phyloP scores from a whole-genome alignment of 2,329 filamentous ascomycete species.

The Paracorniculantispora psalliotae region DNA sequence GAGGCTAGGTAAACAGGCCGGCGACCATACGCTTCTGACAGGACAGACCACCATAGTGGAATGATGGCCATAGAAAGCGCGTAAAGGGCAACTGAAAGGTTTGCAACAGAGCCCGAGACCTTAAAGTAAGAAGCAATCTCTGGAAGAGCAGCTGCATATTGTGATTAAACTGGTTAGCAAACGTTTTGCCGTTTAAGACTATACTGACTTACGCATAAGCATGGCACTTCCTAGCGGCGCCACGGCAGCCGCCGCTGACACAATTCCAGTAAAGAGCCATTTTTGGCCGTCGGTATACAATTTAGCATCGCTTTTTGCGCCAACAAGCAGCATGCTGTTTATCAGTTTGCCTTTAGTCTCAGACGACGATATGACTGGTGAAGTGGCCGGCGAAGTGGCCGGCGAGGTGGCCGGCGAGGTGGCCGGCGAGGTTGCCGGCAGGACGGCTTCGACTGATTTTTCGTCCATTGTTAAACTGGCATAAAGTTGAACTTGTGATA shows the following conservation, averaged over 20 bases:
- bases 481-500: neutral
- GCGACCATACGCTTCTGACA: conserved; percentile 68
- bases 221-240: neutral
- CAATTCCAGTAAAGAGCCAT: neutral
- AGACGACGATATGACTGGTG: no score
- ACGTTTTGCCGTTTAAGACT: neutral
- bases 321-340: neutral
- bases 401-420: neutral
- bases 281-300: neutral
- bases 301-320: neutral
- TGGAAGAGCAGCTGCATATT: conserved; percentile 56
- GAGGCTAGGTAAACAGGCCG: conserved; percentile 74
- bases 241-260: neutral
- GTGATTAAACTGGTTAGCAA: conserved; percentile 9
- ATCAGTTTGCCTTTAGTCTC: neutral
- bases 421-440: neutral
- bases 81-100: conserved; percentile 72
- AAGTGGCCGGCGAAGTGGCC: no score
- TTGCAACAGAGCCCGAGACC: conserved; percentile 61
- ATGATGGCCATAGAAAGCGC: conserved; percentile 82
- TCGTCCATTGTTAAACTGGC: neutral
- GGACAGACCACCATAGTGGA: conserved; percentile 81
- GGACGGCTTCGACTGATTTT: neutral
- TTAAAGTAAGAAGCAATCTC: conserved; percentile 59
- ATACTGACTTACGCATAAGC: neutral